Conservation (phyloP, 1,284 basidiomycete species). For the Neonothopanus nambi region DNA sequence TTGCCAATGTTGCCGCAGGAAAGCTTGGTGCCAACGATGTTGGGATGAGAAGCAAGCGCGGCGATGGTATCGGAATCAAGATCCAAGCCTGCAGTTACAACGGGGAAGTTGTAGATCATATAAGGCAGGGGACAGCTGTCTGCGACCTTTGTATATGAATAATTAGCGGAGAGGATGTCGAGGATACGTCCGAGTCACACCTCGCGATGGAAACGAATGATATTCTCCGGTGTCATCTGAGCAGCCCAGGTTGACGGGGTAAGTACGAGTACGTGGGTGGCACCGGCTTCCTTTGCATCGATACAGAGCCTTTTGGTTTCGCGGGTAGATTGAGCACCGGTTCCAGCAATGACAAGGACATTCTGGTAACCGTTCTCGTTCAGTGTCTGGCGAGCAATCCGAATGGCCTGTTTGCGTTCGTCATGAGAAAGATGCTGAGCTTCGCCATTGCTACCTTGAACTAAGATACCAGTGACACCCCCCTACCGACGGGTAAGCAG, state of each 20-base stretch:
- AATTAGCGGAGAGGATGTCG: conserved; percentile 17
- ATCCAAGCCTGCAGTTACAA: conserved; percentile 81
- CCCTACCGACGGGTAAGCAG: conserved; percentile 40
- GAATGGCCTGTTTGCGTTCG: conserved; percentile 68
- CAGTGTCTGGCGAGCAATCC: conserved; percentile 70
- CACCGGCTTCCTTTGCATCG: conserved; percentile 82
- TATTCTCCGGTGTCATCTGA: conserved; percentile 61
- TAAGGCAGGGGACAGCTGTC: conserved; percentile 81
- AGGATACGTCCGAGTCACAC: conserved; percentile 35
- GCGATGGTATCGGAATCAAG: conserved; percentile 82
- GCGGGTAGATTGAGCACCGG: conserved; percentile 78
- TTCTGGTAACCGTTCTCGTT: conserved; percentile 71
- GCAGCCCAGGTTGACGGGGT: conserved; percentile 70
- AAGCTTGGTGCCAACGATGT: conserved; percentile 88
- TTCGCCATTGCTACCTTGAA: conserved; percentile 78
- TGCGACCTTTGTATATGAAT: conserved; percentile 56
- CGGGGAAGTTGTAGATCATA: conserved; percentile 92
- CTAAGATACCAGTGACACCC: conserved; percentile 72
- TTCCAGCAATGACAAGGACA: conserved; percentile 80
- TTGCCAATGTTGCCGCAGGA: conserved; percentile 88
- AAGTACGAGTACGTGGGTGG: conserved; percentile 74
- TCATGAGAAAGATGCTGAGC: conserved; percentile 75
- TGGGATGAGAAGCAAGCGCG: conserved; percentile 75
- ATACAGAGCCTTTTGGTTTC: conserved; percentile 81
- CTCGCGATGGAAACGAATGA: conserved; percentile 64